A percentile compares a stretch with the other conserved stretches of the same genome.
phyloP scores from a whole-genome alignment of 768 basidiomycete genomes.

The Macrolepiota fuliginosa region DNA sequence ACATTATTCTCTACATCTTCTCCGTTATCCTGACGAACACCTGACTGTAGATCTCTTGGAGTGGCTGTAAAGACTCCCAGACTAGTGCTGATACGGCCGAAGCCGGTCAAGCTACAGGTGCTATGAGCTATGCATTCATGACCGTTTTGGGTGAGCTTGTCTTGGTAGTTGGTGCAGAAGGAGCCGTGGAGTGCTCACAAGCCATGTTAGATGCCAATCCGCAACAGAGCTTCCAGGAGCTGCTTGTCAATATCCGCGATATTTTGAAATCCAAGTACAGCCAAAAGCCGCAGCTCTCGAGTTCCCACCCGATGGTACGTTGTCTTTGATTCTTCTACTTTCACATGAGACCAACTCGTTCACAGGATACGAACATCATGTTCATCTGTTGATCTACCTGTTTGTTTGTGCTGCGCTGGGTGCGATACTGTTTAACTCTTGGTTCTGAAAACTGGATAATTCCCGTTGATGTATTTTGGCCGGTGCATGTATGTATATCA shows the following conservation, averaged over 20 bases:
- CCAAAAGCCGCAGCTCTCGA: conserved; percentile 43
- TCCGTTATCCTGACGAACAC: neutral
- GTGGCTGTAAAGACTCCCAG: conserved; percentile 78
- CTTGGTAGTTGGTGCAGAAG: neutral
- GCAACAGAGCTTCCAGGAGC: conserved; percentile 41
- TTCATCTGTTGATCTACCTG: conserved; percentile 24
- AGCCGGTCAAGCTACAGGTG: conserved; percentile 65
- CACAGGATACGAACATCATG: conserved; percentile 27
- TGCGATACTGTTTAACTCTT: neutral
- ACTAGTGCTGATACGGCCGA: conserved; percentile 80
- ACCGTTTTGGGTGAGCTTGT: conserved; percentile 43
- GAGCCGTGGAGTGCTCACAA: neutral
- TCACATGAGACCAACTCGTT: neutral
- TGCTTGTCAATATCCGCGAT: conserved; percentile 36
- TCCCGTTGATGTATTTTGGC: too few species aligned
- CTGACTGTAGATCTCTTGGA: conserved; percentile 68
- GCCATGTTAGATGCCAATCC: conserved; percentile 33
- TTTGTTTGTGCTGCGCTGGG: neutral
- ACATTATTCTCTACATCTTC: neutral
- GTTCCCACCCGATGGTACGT: conserved; percentile 39
- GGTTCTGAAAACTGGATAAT: neutral
- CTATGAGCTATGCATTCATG: conserved; percentile 77
- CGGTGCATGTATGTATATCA: neutral
- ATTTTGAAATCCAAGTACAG: conserved; percentile 38
- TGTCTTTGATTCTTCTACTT: conserved; percentile 1